phyloP scores from a whole-genome alignment of 306 rosid genomes.

The Quercus variabilis region DNA sequence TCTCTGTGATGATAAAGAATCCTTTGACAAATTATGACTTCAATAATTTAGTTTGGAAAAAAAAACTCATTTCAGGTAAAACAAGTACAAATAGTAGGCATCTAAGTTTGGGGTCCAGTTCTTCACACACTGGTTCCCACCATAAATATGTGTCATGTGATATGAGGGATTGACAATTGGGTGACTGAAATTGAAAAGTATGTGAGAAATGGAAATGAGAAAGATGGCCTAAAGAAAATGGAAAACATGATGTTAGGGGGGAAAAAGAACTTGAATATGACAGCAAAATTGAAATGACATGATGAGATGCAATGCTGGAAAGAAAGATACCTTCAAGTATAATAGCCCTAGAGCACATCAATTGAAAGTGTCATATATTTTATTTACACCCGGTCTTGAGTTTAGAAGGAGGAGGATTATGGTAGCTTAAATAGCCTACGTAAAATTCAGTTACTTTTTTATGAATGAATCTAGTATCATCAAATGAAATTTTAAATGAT shows the following conservation, averaged over 20 bases:
- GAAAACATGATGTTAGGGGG: not conserved
- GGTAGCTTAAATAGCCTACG: too few relatives aligned
- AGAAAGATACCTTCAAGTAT: not conserved
- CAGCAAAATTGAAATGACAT: too few relatives aligned
- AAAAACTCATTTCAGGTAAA: not conserved
- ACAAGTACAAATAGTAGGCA: not conserved
- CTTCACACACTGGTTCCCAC: not conserved
- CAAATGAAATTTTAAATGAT: too few relatives aligned
- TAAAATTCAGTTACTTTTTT: too few relatives aligned
- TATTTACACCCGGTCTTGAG: too few relatives aligned
- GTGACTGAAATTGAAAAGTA: not conserved
- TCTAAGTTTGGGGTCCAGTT: not conserved
- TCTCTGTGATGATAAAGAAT: not conserved
- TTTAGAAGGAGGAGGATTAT: too few relatives aligned
- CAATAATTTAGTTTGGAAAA: not conserved
- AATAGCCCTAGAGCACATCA: too few relatives aligned
- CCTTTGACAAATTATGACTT: not conserved
- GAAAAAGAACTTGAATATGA: not conserved
- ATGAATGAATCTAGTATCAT: too few relatives aligned
- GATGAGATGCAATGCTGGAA: slow-evolving; percentile 4
- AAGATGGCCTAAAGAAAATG: slow-evolving; percentile 4
- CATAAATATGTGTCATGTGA: not conserved
- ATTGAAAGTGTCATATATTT: too few relatives aligned
- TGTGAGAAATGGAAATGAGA: slow-evolving; percentile 7
- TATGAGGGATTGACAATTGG: not conserved